Percentiles rank a stretch among this genome's conserved stretches.
Conservation (phyloP, 495 filamentous ascomycete species). For the Annulohypoxylon stygium region DNA sequence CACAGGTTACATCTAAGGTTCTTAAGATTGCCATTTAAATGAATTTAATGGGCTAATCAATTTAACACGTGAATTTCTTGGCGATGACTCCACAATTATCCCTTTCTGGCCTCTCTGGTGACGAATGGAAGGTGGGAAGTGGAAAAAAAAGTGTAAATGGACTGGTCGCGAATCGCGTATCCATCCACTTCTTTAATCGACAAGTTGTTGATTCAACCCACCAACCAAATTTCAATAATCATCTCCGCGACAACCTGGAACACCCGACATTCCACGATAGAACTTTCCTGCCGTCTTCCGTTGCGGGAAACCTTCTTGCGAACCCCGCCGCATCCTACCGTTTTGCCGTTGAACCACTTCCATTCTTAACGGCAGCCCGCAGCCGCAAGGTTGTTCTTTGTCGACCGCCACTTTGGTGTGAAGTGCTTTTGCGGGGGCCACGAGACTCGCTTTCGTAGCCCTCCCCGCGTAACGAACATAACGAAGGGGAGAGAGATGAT, state of each 20-base stretch:
- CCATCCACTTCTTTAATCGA: constrained; percentile 33
- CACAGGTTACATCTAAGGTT: neutral
- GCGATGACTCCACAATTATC: constrained; percentile 28
- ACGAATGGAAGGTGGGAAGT: constrained; percentile 24
- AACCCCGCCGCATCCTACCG: constrained; percentile 13
- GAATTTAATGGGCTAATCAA: constrained; percentile 19
- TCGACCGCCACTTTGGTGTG: constrained; percentile 31
- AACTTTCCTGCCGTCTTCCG: constrained; percentile 15
- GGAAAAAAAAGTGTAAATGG: constrained; percentile 19
- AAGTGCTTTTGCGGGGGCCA: constrained; percentile 26
- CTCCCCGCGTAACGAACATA: constrained; percentile 25
- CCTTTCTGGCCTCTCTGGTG: constrained; percentile 17
- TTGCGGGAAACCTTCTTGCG: constrained; percentile 20
- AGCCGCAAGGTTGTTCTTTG: constrained; percentile 40
- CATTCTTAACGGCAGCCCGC: constrained; percentile 28
- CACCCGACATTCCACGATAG: constrained; percentile 29
- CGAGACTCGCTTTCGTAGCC: constrained; percentile 17
- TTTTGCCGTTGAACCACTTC: constrained; percentile 11
- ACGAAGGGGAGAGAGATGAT: constrained; percentile 38
- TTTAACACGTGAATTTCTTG: constrained; percentile 46
- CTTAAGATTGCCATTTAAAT: neutral
- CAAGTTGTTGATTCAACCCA: constrained; percentile 47
- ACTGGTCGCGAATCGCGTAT: constrained; percentile 53
- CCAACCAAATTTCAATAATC: constrained; percentile 42
- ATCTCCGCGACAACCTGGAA: constrained; percentile 48